Conservation (phyloP, 495 filamentous ascomycete genomes). For the Baudoinia panamericana region DNA sequence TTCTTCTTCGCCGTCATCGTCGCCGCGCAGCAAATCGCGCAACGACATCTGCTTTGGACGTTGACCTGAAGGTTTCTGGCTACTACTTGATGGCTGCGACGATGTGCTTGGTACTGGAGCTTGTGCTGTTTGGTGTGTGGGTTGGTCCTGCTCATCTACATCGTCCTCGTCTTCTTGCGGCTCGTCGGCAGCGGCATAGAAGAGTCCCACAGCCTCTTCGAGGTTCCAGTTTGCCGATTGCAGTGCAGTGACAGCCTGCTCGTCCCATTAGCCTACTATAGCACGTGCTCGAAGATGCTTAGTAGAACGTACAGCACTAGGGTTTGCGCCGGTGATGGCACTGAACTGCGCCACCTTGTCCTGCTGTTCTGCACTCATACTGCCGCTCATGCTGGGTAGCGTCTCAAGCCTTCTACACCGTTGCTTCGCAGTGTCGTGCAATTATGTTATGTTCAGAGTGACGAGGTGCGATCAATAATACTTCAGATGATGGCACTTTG, state of each 20-base stretch:
- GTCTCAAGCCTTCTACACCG: too few species aligned
- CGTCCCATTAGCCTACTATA: slow-evolving; percentile 3
- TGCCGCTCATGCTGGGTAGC: not conserved
- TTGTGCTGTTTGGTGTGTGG: not conserved
- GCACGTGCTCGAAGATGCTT: slow-evolving; percentile 3
- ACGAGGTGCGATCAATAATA: too few species aligned
- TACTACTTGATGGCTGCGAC: not conserved
- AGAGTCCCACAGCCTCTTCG: slow-evolving; percentile 51
- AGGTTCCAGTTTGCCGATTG: slow-evolving; percentile 56
- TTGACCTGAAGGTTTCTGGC: slow-evolving; percentile 23
- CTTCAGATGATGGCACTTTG: too few species aligned
- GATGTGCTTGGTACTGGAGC: slow-evolving; percentile 3
- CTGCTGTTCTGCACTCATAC: slow-evolving; percentile 48
- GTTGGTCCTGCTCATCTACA: slow-evolving; percentile 19
- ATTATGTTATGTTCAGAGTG: too few species aligned
- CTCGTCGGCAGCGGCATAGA: slow-evolving; percentile 56
- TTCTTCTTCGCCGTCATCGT: slow-evolving; percentile 48
- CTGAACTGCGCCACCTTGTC: slow-evolving; percentile 60
- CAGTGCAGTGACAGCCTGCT: slow-evolving; percentile 62
- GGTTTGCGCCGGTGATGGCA: slow-evolving; percentile 50
- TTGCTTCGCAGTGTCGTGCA: too few species aligned
- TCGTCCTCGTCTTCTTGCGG: slow-evolving; percentile 13
- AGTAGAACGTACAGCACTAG: slow-evolving; percentile 45
- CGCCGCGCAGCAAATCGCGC: slow-evolving; percentile 36
- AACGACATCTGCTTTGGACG: slow-evolving; percentile 41